phyloP scores from a whole-genome alignment of 495 filamentous ascomycete species.

The Astrothelium macrocarpum region DNA sequence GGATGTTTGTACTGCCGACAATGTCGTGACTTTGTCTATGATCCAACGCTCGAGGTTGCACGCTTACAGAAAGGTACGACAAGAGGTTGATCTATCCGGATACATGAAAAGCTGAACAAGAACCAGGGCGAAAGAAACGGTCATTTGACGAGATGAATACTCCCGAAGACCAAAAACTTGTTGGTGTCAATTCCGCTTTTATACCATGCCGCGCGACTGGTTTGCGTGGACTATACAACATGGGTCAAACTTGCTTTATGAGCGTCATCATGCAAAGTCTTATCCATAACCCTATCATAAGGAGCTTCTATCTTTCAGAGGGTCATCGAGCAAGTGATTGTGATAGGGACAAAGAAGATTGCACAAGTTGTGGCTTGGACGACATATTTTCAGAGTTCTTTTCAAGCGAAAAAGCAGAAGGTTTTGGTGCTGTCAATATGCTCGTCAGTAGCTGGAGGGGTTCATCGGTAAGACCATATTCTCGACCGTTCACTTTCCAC shows the following conservation, averaged over 20 bases:
- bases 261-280: constrained; percentile 82
- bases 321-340: constrained; percentile 69
- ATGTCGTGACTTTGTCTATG: constrained; percentile 80
- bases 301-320: constrained; percentile 77
- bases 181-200: constrained; percentile 49
- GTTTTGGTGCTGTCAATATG: constrained; percentile 73
- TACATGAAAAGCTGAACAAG: neutral
- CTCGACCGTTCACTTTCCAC: neutral
- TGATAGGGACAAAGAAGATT: constrained; percentile 43
- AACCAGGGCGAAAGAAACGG: constrained; percentile 37
- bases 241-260: constrained; percentile 89
- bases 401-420: constrained; percentile 66
- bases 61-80: constrained; percentile 42
- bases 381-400: constrained; percentile 90
- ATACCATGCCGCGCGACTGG: constrained; percentile 62
- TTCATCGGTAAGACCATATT: constrained; percentile 37
- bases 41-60: constrained; percentile 69
- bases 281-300: constrained; percentile 77
- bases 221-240: constrained; percentile 83
- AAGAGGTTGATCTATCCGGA: constrained; percentile 26
- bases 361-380: constrained; percentile 78
- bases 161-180: constrained; percentile 48
- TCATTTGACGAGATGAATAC: constrained; percentile 52
- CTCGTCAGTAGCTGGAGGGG: constrained; percentile 72
- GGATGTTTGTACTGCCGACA: constrained; percentile 73